Conservation (phyloP, 257 asterid species). For the Solanum habrochaites region DNA sequence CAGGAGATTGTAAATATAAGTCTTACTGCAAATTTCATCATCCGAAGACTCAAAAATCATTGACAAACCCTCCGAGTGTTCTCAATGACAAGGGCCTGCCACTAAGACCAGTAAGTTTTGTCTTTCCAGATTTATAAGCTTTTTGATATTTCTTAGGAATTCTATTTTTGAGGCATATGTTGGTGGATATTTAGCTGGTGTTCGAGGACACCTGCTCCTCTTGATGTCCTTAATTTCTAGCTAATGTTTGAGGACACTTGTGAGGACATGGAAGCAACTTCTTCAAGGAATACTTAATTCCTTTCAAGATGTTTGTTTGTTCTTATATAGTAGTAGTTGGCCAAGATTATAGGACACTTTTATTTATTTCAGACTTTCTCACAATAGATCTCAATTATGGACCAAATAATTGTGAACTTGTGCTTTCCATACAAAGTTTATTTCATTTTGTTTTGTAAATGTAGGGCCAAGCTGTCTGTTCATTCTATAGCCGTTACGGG, state of each 20-base stretch:
- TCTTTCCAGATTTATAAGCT: neutral
- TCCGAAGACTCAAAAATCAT: constrained; percentile 18
- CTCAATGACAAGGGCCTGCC: constrained; percentile 47
- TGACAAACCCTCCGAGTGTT: neutral
- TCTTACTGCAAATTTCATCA: constrained; percentile 32
- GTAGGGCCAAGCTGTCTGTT: constrained; percentile 77
- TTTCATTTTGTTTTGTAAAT: neutral
- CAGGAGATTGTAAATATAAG: constrained; percentile 36
- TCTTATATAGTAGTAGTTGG: neutral
- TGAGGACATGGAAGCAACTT: neutral
- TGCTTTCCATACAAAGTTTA: neutral
- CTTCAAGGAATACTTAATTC: neutral
- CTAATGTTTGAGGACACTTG: neutral
- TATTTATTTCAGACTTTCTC: neutral
- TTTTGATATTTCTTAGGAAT: neutral
- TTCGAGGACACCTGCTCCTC: neutral
- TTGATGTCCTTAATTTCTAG: neutral
- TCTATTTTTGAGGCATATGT: neutral
- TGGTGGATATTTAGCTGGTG: neutral
- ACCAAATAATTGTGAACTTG: neutral
- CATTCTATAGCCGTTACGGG: constrained; percentile 66
- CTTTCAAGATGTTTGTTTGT: neutral
- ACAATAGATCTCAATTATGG: neutral
- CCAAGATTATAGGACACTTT: neutral
- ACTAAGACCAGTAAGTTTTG: constrained; percentile 38